phyloP scores from a whole-genome alignment of 2,329 filamentous ascomycete species.

The Pseudomassariella vexata region DNA sequence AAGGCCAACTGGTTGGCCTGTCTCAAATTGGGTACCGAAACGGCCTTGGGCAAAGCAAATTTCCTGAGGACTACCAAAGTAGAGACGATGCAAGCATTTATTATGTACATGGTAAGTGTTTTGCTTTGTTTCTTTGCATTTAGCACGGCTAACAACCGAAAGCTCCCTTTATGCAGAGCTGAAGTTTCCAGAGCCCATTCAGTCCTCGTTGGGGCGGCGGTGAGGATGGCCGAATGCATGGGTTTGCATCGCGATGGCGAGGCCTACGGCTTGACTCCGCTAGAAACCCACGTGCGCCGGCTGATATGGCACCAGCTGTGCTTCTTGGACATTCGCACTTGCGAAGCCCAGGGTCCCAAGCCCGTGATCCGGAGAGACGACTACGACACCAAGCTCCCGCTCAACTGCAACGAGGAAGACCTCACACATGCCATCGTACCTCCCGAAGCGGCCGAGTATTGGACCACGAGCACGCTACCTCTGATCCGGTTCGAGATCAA shows the following conservation, averaged over 20 bases:
- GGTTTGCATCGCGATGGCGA: constrained; percentile 67
- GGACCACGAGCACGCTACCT: constrained; percentile 63
- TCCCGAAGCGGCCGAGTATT: constrained; percentile 43
- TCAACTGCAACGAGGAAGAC: constrained; percentile 64
- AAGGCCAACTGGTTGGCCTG: constrained; percentile 55
- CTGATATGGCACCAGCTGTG: constrained; percentile 75
- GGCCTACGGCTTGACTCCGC: constrained; percentile 56
- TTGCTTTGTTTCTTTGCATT: constrained; percentile 1
- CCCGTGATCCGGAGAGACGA: constrained; percentile 68
- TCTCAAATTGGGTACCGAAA: constrained; percentile 62
- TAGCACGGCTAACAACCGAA: constrained; percentile 10
- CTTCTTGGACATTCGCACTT: constrained; percentile 69
- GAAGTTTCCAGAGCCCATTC: constrained; percentile 71
- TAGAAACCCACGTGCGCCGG: constrained; percentile 67
- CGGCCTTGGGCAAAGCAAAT: constrained; percentile 61
- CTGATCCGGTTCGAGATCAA: constrained; percentile 67
- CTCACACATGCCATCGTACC: constrained; percentile 38
- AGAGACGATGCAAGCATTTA: constrained; percentile 71
- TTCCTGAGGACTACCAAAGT: constrained; percentile 64
- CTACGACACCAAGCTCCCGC: constrained; percentile 66
- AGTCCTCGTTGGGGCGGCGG: constrained; percentile 64
- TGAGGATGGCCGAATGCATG: constrained; percentile 73
- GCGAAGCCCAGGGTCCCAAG: constrained; percentile 67
- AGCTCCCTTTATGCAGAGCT: constrained; percentile 66
- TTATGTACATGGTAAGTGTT: constrained; percentile 65